A percentile compares a stretch with the other conserved stretches of the same genome.
Conservation (phyloP, 495 filamentous ascomycete species). For the Trichoderma orchidacearum region DNA sequence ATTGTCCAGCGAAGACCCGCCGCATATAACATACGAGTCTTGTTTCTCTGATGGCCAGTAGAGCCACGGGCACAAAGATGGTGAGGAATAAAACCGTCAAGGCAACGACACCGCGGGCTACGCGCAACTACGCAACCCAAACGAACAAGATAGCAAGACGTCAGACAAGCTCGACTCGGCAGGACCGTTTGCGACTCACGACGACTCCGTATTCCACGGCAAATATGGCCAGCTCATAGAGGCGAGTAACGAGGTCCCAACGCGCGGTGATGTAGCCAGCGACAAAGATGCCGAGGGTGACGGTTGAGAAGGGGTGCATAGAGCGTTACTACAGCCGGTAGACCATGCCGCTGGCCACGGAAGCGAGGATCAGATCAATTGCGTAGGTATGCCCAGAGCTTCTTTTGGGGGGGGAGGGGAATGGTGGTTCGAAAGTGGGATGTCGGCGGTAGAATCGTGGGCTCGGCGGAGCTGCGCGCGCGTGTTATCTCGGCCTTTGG, state of each 20-base stretch:
- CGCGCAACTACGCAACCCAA: slow-evolving; percentile 19
- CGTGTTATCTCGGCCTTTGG: background rate
- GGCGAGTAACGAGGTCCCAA: slow-evolving; percentile 91
- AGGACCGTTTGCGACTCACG: slow-evolving; percentile 37
- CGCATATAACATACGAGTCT: slow-evolving; percentile 22
- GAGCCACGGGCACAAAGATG: slow-evolving; percentile 32
- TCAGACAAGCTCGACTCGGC: background rate
- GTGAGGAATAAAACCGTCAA: slow-evolving; percentile 27
- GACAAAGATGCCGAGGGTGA: slow-evolving; percentile 94
- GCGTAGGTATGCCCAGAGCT: background rate
- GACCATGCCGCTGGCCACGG: slow-evolving; percentile 10
- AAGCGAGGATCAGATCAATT: background rate
- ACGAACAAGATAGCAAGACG: background rate
- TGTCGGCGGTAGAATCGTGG: background rate
- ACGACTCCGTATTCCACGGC: slow-evolving; percentile 98
- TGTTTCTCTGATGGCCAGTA: slow-evolving; percentile 28
- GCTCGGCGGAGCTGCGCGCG: background rate
- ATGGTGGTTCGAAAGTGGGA: background rate
- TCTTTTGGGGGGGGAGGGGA: background rate
- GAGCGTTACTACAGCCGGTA: slow-evolving; percentile 24
- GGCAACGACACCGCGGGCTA: slow-evolving; percentile 25
- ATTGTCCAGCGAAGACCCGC: too few species aligned
- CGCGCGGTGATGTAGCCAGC: slow-evolving; percentile 98
- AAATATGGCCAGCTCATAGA: slow-evolving; percentile 92
- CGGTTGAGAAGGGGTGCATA: slow-evolving; percentile 93